phyloP scores from a whole-genome alignment of 345 rosid genomes.

The Litchi chinensis region DNA sequence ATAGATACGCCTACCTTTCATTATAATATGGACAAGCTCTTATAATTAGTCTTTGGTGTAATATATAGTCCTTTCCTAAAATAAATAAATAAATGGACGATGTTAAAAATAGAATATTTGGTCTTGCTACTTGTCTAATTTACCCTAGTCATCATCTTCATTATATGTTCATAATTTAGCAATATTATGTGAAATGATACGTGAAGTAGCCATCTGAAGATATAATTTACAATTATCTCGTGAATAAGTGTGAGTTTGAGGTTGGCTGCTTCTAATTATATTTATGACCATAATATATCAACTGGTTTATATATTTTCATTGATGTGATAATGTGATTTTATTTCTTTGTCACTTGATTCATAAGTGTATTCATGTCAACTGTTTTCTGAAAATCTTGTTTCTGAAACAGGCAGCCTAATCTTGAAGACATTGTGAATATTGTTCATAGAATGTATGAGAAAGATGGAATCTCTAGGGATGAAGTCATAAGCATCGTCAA shows the following conservation, averaged over 20 bases:
- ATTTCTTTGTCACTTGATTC: neutral
- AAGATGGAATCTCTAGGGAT: slow-evolving; percentile 73
- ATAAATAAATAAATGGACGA: neutral
- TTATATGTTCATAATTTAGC: neutral
- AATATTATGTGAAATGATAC: neutral
- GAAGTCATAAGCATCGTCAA: slow-evolving; percentile 70
- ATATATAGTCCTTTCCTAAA: neutral
- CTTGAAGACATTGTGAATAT: slow-evolving; percentile 82
- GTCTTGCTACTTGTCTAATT: neutral
- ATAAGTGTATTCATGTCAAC: slow-evolving; percentile 15
- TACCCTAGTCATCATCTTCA: neutral
- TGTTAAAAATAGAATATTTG: neutral
- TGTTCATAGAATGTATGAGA: slow-evolving; percentile 85
- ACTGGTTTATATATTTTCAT: neutral
- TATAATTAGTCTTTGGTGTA: neutral
- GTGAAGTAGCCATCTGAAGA: neutral
- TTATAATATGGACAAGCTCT: neutral
- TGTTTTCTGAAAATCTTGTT: slow-evolving; percentile 19
- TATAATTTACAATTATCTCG: neutral
- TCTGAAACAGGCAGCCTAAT: slow-evolving; percentile 82
- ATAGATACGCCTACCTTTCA: neutral
- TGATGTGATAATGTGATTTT: neutral
- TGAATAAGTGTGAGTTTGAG: neutral
- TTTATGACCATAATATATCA: neutral
- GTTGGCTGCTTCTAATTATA: neutral